Base-by-base conservation (phyloP, 768 basidiomycete species). In the Rhodotorula paludigena region DNA sequence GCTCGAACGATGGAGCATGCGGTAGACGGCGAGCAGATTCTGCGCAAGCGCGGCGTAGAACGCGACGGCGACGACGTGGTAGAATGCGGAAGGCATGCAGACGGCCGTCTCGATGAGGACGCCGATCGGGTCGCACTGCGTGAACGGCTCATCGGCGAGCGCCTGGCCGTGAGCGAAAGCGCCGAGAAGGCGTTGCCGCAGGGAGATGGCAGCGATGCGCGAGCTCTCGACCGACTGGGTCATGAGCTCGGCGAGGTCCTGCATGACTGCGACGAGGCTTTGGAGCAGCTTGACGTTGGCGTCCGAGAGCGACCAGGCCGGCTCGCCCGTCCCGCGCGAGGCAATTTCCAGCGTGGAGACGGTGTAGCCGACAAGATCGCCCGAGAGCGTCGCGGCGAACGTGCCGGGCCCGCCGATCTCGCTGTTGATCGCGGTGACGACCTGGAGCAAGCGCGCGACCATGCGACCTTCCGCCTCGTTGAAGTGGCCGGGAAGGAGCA, bases 21-120 rank as follows among this genome's bases (percentile, higher is more conserved):
- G 88, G n/a, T 90, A 86, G 49, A 97, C 80, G 0, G 89, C 89
- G 53, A 98, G 84, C 73, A 90, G 88, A 6, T 86, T 86, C 7
- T 92, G 87, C 2, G 90, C 88, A 55, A 99, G 82, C 71, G 87
- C 87, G 9, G 90, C 90, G 76, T 96, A 97, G 78, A 93, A 98
- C 2, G 87, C 84, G 73, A 97, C 82, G 45, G 89, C 82, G n/a
- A 92, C 83, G 52, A 94, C 87, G 73, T 96, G 89, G 39, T 88
- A 85, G 35, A 99, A 83, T 76, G 92, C 88, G 68, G 92, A 89
- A 0, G 92, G 93, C 0, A 88, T 86, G 52, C 96, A 86, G 4
- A 89, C 88, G 0, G 93, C 92, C 0, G 88, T 86, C 79, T 99
- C 94, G 33, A 94, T 83, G 30, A 99, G 83, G 45, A 94, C 83